Conservation (phyloP, 345 rosid genomes). For the Heritiera fomes region DNA sequence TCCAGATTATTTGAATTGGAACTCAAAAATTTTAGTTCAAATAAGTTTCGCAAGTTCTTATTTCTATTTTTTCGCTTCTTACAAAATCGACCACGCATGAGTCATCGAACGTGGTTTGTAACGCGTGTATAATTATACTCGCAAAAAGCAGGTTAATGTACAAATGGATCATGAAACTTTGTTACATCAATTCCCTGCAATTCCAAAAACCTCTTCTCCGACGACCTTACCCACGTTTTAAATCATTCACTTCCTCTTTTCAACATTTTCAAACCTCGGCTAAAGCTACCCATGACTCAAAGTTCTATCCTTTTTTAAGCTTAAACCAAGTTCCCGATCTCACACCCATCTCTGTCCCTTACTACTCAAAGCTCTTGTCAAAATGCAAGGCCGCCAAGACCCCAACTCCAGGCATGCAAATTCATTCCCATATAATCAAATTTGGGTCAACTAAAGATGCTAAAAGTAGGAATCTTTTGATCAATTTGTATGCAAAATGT, state of each 20-base stretch:
- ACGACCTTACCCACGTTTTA: conserved; percentile 27
- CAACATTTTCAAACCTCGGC: conserved; percentile 24
- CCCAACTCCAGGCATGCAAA: conserved; percentile 37
- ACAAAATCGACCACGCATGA: background rate
- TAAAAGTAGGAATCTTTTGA: conserved; percentile 39
- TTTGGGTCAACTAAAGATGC: conserved; percentile 36
- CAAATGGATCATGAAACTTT: conserved; percentile 41
- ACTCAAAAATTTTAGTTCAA: too few relatives aligned
- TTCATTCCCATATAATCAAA: conserved; percentile 47
- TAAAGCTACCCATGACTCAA: conserved; percentile 9
- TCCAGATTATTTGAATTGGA: too few relatives aligned
- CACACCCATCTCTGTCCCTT: conserved; percentile 18
- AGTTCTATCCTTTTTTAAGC: conserved; percentile 13
- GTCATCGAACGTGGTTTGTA: background rate
- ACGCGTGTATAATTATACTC: background rate
- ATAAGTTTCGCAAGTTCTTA: too few relatives aligned
- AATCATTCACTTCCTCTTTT: conserved; percentile 19
- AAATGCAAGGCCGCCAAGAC: conserved; percentile 46
- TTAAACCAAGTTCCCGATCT: background rate
- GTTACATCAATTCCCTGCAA: conserved; percentile 25
- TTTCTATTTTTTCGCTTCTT: background rate
- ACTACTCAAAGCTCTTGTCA: conserved; percentile 40
- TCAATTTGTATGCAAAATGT: conserved; percentile 46
- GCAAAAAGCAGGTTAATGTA: conserved; percentile 3
- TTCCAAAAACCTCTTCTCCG: conserved; percentile 29